Base-by-base conservation (phyloP, 1,284 basidiomycete genomes). In the Porodaedalea pini region DNA sequence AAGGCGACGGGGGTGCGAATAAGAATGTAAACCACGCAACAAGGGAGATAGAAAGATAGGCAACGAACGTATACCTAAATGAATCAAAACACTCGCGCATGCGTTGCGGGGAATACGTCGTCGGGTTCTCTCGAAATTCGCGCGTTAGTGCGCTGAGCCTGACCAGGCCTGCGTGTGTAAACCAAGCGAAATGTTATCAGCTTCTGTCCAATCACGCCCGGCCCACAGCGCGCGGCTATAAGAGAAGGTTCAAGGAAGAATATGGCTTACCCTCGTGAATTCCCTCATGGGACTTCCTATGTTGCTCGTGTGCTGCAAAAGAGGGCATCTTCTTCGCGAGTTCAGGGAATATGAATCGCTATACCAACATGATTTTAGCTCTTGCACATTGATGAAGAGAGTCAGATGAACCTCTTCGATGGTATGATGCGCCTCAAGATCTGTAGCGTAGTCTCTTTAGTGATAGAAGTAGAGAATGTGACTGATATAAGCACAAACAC, bases 351-450 rank as follows among this genome's bases (percentile, higher is more conserved):
- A 88, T 73, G 64, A 82, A 75, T 23, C 73, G 65, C 67, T 58
- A 54, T 25, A 21, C 10, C 15, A 51, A 34, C 13, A 34, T 13
- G 32, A 34, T 34, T 34, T n/a, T n/a, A n/a, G 13, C 7, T 34
- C 32, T 34, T 13, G 7, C 32, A 6, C 6, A 6, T 13, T 34
- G 32, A 13, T 36, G 32, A 13, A 32, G 21, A 25, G 17, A 39
- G 31, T 17, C 7, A 17, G 17, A 23, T 56, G 10, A 6, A 63
- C 64, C 47, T 83, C 83, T 65, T 82, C 85, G 62, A 85, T 84
- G 3, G 78, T 79, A 68, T 90, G 87, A 66, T 90, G 86, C 68
- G 79, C 75, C 10, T 80, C 83, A 37, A 89, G 71, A 61, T 85
- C 78, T 80, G 25, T 34, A 21, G 41, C 11, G 4, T 8, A 31